Evolutionary conservation across 2,329 filamentous ascomycete genomes (phyloP), one percentile per base, ranked within the genome.

Genomic region (Fusarium tricinctum): DNA sequence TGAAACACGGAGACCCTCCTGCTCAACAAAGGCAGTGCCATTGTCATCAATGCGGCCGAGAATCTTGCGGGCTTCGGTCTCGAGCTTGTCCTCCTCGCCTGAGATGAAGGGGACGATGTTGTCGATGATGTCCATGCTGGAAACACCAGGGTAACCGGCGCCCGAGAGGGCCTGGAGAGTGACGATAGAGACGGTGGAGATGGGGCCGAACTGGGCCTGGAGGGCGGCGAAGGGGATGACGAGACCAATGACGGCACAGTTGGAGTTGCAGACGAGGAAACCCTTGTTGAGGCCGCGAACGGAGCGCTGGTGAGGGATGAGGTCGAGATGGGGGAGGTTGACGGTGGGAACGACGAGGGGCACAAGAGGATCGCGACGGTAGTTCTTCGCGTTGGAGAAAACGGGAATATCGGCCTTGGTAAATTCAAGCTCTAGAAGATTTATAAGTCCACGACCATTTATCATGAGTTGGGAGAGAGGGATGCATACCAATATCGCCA

Each of bases 321-420:
- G 86, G 76, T 91, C 88, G 74, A 97, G 87, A 81, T 98, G 95
- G 43, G 88, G 81, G 14, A 97, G 89, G 84, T 98, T 98, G 79
- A 98, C 94, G 20, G 94, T 97, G 2, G 96, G 96, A 10, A 98
- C 94, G 69, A 98, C 92, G 76, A 98, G 89, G 13, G 96, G 96
- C 3, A 97, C 94, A 48, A 95, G 85, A 20, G 94, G 93, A 78
- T 97, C 91, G 78, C 91, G 91, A 74, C 96, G 92, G 86, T 97
- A 93, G 87, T 97, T 98, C 82, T 97, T 97, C 51, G 96, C 94
- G 80, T 98, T 99, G 75, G 94, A 97, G 84, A 99, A 98, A 78
- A 97, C 92, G 75, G 93, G 89, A 51, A 97, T 89, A 76, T 97
- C 90, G 64, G 93, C 91, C 77, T 91, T 91, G 76, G 97, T 86